Evolutionary conservation across 441 rosid genomes (phyloP).

Genomic region (Melastoma candidum): DNA sequence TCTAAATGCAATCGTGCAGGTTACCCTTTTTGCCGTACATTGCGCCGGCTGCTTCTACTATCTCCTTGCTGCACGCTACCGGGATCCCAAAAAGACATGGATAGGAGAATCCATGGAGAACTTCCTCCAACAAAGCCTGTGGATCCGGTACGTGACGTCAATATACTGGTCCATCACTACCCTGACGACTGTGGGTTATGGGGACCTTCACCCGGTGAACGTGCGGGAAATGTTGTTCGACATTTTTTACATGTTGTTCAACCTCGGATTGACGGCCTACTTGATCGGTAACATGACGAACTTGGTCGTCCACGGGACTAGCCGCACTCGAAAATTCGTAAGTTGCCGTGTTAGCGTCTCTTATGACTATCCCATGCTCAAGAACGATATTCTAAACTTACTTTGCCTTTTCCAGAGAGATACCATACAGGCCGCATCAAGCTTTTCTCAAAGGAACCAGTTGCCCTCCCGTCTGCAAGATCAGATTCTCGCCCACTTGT

Average conservation of each 20-base stretch:
- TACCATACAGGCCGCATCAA: constrained; percentile 14
- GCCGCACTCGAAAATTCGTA: constrained; percentile 79
- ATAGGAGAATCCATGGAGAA: constrained; percentile 41
- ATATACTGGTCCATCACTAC: constrained; percentile 93
- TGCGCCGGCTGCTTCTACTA: constrained; percentile 77
- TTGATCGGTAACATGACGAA: constrained; percentile 92
- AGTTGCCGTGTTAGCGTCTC: constrained; percentile 18
- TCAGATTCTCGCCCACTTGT: constrained; percentile 15
- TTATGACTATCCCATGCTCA: too few species aligned
- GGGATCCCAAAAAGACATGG: constrained; percentile 52
- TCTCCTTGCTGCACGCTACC: constrained; percentile 61
- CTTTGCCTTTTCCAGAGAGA: constrained; percentile 6
- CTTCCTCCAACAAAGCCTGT: constrained; percentile 35
- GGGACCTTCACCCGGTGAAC: constrained; percentile 84
- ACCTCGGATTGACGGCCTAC: constrained; percentile 72
- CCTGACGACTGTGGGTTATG: constrained; percentile 78
- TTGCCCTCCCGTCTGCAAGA: constrained; percentile 13
- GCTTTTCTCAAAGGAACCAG: constrained; percentile 14
- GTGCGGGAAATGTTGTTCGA: constrained; percentile 69
- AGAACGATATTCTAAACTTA: too few species aligned
- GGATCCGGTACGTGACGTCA: constrained; percentile 73
- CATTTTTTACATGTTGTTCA: constrained; percentile 78
- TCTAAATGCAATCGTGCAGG: constrained; percentile 27
- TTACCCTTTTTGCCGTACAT: constrained; percentile 74
- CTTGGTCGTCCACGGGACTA: constrained; percentile 81